Evolutionary conservation across 495 filamentous ascomycete species (phyloP), one percentile per base, ranked within the genome.

Genomic region (Talaromyces liani): DNA sequence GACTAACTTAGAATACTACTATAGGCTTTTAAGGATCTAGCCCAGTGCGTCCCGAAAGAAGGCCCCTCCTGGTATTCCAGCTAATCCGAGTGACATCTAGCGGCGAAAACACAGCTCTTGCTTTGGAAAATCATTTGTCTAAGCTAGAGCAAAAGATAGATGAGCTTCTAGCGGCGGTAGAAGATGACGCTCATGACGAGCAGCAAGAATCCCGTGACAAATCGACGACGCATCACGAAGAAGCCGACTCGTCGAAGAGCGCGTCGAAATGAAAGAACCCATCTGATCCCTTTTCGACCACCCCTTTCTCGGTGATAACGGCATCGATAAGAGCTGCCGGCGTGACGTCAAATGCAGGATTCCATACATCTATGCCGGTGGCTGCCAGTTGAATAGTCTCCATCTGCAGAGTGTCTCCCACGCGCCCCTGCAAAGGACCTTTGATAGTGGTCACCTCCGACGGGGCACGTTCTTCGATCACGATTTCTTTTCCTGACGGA

Each of bases 331-430:
- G 78, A 53, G 82, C 80, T 33, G 87, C 79, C 0, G 94, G 93
- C 2, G 94, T 98, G 29, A 98, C 88, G 72, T 98, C 94, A 69
- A 98, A 98, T 20, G 92, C 88, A 29, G 95, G 94, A 69, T 98
- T 98, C 91, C 93, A 98, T 22, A 97, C 91, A 53, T 79, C 78
- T 53, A 96, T 94, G 2, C 85, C 83, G 65, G 87, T 82, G 31
- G 96, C 89, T 8, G 93, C 94, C 60, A 91, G 93, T 51, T 85
- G 84, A 18, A 98, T 84, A 27, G 87, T 86, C 36, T 84, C 86
- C n/a, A 86, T 80, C 54, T 78, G 79, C 63, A 75, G 86, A n/a
- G 70, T 64, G 33, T 65, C 67, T n/a, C 62, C 57, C 22, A 66
- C 76, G 6, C 79, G 79, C 6, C 75, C 79, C 36, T 86, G 82